Evolutionary conservation across 805 yeast species (phyloP).

Genomic region (Lachancea lanzarotensis): DNA sequence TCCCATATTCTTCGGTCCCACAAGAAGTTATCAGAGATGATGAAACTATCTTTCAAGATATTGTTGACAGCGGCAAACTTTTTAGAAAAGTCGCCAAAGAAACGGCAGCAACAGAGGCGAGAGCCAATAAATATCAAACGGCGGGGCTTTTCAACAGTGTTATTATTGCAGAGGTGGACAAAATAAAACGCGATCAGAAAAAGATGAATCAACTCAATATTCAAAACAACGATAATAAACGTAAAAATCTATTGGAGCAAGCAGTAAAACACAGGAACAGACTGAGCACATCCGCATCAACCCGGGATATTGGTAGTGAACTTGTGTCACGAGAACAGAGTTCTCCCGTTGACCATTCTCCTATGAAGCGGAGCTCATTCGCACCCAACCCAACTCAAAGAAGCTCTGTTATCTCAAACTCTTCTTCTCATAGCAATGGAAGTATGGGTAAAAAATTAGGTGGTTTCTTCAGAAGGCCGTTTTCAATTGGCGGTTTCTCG

Average conservation of each 20-base stretch:
- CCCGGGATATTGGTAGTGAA: slow-evolving; percentile 10
- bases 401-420: slow-evolving; percentile 16
- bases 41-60: slow-evolving; percentile 18
- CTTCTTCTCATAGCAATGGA: slow-evolving; percentile 15
- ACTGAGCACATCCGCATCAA: slow-evolving; percentile 6
- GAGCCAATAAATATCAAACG: slow-evolving; percentile 33
- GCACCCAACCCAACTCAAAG: slow-evolving; percentile 13
- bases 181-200: slow-evolving; percentile 45
- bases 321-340: slow-evolving; percentile 1
- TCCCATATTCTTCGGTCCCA: slow-evolving; percentile 18
- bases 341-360: neutral
- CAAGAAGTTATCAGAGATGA: slow-evolving; percentile 8
- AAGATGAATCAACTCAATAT: slow-evolving; percentile 36
- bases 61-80: slow-evolving; percentile 27
- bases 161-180: slow-evolving; percentile 44
- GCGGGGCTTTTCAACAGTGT: slow-evolving; percentile 40
- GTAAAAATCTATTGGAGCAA: slow-evolving; percentile 28
- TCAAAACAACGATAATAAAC: slow-evolving; percentile 35
- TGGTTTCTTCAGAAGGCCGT: slow-evolving; percentile 59
- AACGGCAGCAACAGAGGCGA: slow-evolving; percentile 39
- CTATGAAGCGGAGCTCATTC: slow-evolving; percentile 20
- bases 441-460: slow-evolving; percentile 42
- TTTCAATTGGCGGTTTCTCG: slow-evolving; percentile 43
- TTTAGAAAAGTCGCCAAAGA: slow-evolving; percentile 33
- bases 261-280: slow-evolving; percentile 19